phyloP scores from a whole-genome alignment of 2,329 filamentous ascomycete species.

The Aspergillus sojae region DNA sequence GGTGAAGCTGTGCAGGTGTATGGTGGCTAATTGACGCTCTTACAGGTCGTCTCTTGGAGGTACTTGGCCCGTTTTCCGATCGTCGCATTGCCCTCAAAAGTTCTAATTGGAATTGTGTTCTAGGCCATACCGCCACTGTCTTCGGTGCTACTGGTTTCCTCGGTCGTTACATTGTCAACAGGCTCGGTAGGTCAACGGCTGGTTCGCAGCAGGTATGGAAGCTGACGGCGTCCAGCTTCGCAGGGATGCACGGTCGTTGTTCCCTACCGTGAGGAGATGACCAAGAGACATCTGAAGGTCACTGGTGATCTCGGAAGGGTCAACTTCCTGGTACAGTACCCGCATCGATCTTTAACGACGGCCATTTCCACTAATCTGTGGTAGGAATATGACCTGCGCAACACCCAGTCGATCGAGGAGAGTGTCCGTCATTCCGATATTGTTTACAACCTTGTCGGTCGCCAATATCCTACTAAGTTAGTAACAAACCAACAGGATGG shows the following conservation, averaged over 20 bases:
- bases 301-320: conserved; percentile 92
- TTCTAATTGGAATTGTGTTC: conserved; percentile 30
- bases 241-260: conserved; percentile 93
- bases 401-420: conserved; percentile 94
- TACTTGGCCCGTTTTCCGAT: conserved; percentile 46
- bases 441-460: conserved; percentile 93
- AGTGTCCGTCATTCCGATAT: conserved; percentile 96
- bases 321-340: conserved; percentile 69
- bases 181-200: conserved; percentile 65
- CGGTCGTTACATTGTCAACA: conserved; percentile 95
- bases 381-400: conserved; percentile 91
- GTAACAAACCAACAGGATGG: conserved; percentile 26
- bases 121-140: conserved; percentile 93
- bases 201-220: conserved; percentile 29
- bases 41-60: conserved; percentile 81
- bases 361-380: conserved; percentile 20
- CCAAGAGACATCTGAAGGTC: conserved; percentile 94
- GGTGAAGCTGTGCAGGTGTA: background rate
- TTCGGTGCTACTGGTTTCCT: conserved; percentile 97
- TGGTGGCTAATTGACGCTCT: conserved; percentile 27
- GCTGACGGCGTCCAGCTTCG: conserved; percentile 63
- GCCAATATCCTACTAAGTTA: conserved; percentile 94
- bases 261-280: conserved; percentile 95
- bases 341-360: background rate
- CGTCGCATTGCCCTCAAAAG: conserved; percentile 21